Base-by-base conservation (phyloP, 805 yeast genomes). In the Millerozyma acaciae region DNA sequence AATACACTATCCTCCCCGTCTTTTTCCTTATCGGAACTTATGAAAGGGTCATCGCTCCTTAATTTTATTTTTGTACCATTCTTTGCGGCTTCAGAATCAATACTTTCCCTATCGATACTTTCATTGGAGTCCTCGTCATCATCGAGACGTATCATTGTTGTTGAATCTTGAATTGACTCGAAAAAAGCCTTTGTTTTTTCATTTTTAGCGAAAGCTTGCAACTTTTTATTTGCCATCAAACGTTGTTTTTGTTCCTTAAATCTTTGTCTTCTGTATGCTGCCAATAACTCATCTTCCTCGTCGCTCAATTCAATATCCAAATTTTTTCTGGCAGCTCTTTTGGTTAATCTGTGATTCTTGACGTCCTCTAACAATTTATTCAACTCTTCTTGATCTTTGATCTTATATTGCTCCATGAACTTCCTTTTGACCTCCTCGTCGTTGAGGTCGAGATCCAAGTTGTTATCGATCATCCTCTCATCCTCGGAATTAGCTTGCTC, bases 381-480 rank as follows among this genome's bases (percentile, higher is more conserved):
- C 33, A 85, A 74, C 59, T 78, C 70, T 38, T 70, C 68, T 35
- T 76, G 69, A 55, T 85, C 94, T 24, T 72, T 68, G 34, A 72
- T 73, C 16, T 75, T 74, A 39, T 78, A 77, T 34, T 79, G 80
- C 38, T 74, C 73, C 49, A 76, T 73, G 28, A 79, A 65, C 50
- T 71, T 69, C 34, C 70, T 68, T 35, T 82, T 71, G 33, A 84
- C 65, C 33, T 73, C 79, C 24, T 71, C 76, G 38, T 78, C 72
- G 44, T 79, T 73, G 34, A 77, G 64, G 29, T 74, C 74, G 20
- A 77, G 55, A 36, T 72, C 73, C 28, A 79, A 69, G 18, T 70
- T 67, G 62, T 84, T 87, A 56, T 84, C 90, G 37, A 84, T 71
- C 86, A 84, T 78, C 40, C 62, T 69, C 55, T 84, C 93, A 49